Percentiles rank a stretch among this genome's conserved stretches.
Conservation (phyloP, 306 rosid genomes). For the peach (Prunus persica) region Prunus_persica_NCBIv2 NC_034011.1:24938501-24939000, state of each 20-base stretch:
- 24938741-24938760: slow-evolving; percentile 47
- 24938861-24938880: slow-evolving; percentile 48
- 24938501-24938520: slow-evolving; percentile 33
- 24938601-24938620: slow-evolving; percentile 48
- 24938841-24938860: slow-evolving; percentile 37
- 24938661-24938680: slow-evolving; percentile 44
- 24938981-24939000: slow-evolving; percentile 55
- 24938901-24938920: slow-evolving; percentile 33
- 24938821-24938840: slow-evolving; percentile 37
- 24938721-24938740: slow-evolving; percentile 52
- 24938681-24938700: slow-evolving; percentile 46
- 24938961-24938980: slow-evolving; percentile 44
- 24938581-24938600: slow-evolving; percentile 37
- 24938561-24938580: slow-evolving; percentile 57
- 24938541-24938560: slow-evolving; percentile 58
- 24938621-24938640: slow-evolving; percentile 27
- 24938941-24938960: slow-evolving; percentile 46
- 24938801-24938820: slow-evolving; percentile 39
- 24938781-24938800: slow-evolving; percentile 55
- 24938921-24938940: slow-evolving; percentile 43
- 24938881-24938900: slow-evolving; percentile 43
- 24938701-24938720: slow-evolving; percentile 61
- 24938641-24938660: slow-evolving; percentile 40
- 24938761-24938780: slow-evolving; percentile 56
- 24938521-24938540: slow-evolving; percentile 49